phyloP scores from a whole-genome alignment of 2,329 filamentous ascomycete genomes.

The Helminthosporium solani region DNA sequence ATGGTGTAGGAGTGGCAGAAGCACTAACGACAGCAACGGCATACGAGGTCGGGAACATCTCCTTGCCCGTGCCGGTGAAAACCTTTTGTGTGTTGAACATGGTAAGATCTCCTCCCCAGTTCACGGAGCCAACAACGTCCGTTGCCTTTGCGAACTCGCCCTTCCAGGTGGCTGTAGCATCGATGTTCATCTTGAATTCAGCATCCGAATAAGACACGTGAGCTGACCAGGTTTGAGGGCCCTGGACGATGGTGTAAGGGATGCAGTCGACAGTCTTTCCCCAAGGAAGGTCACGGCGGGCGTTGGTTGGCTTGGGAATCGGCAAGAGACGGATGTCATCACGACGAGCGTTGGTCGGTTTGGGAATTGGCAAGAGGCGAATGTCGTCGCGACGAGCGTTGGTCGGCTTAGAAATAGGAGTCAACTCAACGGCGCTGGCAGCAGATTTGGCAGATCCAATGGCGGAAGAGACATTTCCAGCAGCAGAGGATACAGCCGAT shows the following conservation, averaged over 20 bases:
- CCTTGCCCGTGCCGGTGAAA: background rate
- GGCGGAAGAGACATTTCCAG: background rate
- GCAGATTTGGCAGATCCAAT: background rate
- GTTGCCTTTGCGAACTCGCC: background rate
- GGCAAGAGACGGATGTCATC: background rate
- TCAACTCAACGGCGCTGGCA: background rate
- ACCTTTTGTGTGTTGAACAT: background rate
- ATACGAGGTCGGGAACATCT: background rate
- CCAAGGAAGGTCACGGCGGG: background rate
- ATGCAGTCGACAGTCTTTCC: background rate
- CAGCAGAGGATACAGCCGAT: background rate
- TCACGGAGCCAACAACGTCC: background rate
- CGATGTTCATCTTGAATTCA: background rate
- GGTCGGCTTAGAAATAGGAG: background rate
- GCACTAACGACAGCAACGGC: background rate
- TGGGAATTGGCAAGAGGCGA: background rate
- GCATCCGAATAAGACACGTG: background rate
- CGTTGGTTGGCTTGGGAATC: background rate
- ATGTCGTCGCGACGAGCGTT: constrained; percentile 1
- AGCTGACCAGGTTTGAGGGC: background rate
- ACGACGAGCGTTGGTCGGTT: background rate
- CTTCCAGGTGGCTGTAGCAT: background rate
- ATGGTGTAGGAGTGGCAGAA: background rate
- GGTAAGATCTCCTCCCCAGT: background rate
- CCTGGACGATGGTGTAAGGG: background rate